Conservation (phyloP, 495 filamentous ascomycete genomes). For the Aspergillus wentii region DNA sequence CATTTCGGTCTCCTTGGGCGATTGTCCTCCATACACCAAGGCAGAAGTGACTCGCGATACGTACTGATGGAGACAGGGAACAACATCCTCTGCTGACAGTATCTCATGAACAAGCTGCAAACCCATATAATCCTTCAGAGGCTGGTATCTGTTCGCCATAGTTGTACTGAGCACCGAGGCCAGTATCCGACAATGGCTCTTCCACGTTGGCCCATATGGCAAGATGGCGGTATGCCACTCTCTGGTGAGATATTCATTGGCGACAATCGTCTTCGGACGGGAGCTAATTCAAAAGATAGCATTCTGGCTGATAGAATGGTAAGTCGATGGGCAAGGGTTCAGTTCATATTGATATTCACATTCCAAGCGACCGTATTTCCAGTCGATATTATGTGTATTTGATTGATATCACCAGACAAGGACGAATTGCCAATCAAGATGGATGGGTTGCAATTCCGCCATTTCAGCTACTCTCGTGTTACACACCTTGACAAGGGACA, state of each 20-base stretch:
- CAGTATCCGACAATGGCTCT: slow-evolving; percentile 6
- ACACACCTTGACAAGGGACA: no score
- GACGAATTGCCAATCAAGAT: no score
- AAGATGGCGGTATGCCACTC: slow-evolving; percentile 16
- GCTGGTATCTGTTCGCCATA: not conserved
- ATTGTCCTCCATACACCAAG: slow-evolving; percentile 51
- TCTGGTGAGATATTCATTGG: slow-evolving; percentile 7
- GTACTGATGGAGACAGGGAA: slow-evolving; percentile 54
- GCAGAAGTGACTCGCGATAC: slow-evolving; percentile 53
- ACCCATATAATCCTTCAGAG: slow-evolving; percentile 11
- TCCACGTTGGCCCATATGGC: slow-evolving; percentile 10
- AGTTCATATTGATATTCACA: no score
- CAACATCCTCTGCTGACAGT: slow-evolving; percentile 30
- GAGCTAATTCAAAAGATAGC: no score
- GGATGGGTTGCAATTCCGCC: no score
- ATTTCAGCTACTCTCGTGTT: no score
- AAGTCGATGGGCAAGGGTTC: no score
- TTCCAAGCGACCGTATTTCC: no score
- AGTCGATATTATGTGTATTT: no score
- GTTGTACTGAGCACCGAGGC: not conserved
- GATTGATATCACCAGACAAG: no score
- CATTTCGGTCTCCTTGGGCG: slow-evolving; percentile 24
- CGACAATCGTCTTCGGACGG: slow-evolving; percentile 18
- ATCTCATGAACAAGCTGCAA: slow-evolving; percentile 12
- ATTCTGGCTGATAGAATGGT: no score